Percentiles rank a stretch among this genome's conserved stretches.
These are phyloP conservation scores for Iris macrosiphon DNA, from an alignment of 106 monocot genomes.

Conservation along the genomic window DNA sequence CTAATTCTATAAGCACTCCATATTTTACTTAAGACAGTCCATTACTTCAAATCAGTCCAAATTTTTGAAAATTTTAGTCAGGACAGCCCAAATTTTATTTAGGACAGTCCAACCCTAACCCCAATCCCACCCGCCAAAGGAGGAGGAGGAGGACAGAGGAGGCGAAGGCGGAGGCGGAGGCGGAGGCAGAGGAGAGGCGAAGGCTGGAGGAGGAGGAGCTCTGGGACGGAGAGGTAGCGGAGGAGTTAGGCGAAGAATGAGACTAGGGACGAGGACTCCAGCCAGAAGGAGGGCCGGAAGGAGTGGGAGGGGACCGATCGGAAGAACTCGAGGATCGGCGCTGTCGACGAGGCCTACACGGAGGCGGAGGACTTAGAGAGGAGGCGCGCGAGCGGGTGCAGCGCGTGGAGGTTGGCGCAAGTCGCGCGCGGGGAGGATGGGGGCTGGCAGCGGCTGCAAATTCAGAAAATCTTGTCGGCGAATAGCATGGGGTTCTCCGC, in stretches of 20 bases:
- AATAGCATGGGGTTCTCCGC: slow-evolving; percentile 55
- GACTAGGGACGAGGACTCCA: slow-evolving; percentile 35
- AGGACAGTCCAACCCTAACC: no score
- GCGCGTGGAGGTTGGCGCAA: slow-evolving; percentile 47
- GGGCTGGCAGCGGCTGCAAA: slow-evolving; percentile 66
- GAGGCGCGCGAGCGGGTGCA: slow-evolving; percentile 67
- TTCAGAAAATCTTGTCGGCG: slow-evolving; percentile 83
- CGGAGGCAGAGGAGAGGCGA: no score
- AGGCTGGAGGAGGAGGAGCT: slow-evolving; percentile 18
- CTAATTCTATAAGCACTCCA: no score
- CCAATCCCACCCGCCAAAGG: no score
- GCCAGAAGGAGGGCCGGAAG: slow-evolving; percentile 37
- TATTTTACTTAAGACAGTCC: no score
- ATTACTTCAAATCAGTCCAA: no score
- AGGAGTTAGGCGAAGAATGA: slow-evolving; percentile 39
- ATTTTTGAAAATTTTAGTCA: no score
- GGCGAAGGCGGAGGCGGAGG: no score
- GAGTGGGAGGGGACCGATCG: slow-evolving; percentile 31
- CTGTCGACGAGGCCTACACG: slow-evolving; percentile 24
- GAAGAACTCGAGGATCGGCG: slow-evolving; percentile 50
- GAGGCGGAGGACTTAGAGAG: slow-evolving; percentile 35
- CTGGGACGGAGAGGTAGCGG: slow-evolving; percentile 22
- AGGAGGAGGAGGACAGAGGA: no score
- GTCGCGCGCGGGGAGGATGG: slow-evolving; percentile 23
- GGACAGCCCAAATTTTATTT: no score